Evolutionary conservation across 805 yeast species (phyloP), one percentile per base, ranked within the genome.

Genomic region (Ogataea kodamae): DNA sequence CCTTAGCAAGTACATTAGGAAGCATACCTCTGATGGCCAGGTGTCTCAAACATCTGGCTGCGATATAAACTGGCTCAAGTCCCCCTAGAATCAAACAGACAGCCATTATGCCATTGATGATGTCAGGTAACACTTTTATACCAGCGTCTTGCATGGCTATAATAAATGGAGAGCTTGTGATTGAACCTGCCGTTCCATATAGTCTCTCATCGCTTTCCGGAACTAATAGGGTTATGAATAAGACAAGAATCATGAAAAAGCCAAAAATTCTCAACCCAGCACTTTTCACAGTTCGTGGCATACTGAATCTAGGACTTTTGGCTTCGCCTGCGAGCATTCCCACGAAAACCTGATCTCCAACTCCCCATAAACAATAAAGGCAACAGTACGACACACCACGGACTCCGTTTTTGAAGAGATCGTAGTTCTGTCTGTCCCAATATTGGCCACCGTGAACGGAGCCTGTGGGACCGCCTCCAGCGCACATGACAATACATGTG

Each of bases 131-230:
- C 19, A 72, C 78, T 35, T 61, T 62, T 37, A 78, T 71, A 37
- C 77, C 75, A 11, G 74, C 78, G 28, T 65, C 58, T 28, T 57
- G 57, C 83, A 84, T 70, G 25, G 85, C 83, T 54, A 78, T 67
- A 40, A 77, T 83, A 50, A 77, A 78, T 12, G 86, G 86, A 9
- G 84, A 78, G n/a, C 81, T 74, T 12, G 76, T 63, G 29, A 70
- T 65, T 35, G 72, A 70, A 26, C 66, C 62, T 9, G 64, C 49
- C 1, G 68, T 50, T 22, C 76, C 75, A 52, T 65, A 62, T 40
- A 74, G 59, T 43, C 73, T 59, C 2, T 61, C 59, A 38, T 68
- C 61, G 50, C 64, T 59, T 52, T 67, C 69, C 17, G 82, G 82
- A 24, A 74, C 78, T n/a, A 71, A 55, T 39, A 73, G 63, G 21